Evolutionary conservation across 306 rosid species (phyloP).

Genomic region (Cucumis sativus): Cucumber_9930_V3 NC_026660.2:15008001-15008500

Average conservation of each 20-base stretch:
- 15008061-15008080: neutral
- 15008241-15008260: neutral
- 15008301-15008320: too few relatives aligned
- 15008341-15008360: constrained; percentile 23
- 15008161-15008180: constrained; percentile 21
- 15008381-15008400: constrained; percentile 10
- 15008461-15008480: constrained; percentile 25
- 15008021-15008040: neutral
- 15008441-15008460: constrained; percentile 25
- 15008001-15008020: neutral
- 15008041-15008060: neutral
- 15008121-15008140: too few relatives aligned
- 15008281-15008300: neutral
- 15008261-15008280: neutral
- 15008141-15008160: neutral
- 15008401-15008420: constrained; percentile 8
- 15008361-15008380: constrained; percentile 35
- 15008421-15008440: constrained; percentile 16
- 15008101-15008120: neutral
- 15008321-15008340: neutral
- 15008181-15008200: constrained; percentile 42
- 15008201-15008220: constrained; percentile 6
- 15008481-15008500: constrained; percentile 24
- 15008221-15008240: neutral
- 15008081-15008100: neutral